Conservation (phyloP, 768 basidiomycete species). For the Grammothele lineata region DNA sequence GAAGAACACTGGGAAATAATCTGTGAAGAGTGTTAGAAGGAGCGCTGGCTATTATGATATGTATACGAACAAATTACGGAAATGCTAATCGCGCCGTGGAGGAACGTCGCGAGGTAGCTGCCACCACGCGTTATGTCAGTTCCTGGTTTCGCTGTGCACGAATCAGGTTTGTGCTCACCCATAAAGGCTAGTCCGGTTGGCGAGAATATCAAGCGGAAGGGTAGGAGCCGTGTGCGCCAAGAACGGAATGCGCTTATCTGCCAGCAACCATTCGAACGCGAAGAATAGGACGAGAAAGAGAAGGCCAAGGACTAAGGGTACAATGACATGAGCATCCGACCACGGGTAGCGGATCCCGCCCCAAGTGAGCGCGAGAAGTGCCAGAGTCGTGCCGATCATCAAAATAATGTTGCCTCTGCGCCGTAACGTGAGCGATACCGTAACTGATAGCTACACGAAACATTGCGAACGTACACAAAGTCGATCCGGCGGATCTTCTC, state of each 20-base stretch:
- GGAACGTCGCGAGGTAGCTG: conserved; percentile 4
- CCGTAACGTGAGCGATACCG: too few relatives aligned
- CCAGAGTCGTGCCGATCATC: conserved; percentile 13
- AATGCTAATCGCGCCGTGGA: not conserved
- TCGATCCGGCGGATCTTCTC: conserved; percentile 23
- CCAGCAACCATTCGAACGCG: conserved; percentile 15
- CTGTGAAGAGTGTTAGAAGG: conserved; percentile 31
- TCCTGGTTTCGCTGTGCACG: too few relatives aligned
- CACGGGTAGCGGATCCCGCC: conserved; percentile 33
- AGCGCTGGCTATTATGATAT: too few relatives aligned
- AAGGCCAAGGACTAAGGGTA: conserved; percentile 4
- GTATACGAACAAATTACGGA: conserved; percentile 3
- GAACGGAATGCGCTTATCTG: conserved; percentile 8
- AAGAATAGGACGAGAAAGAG: conserved; percentile 21
- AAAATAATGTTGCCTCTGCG: conserved; percentile 23
- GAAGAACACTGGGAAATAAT: conserved; percentile 35
- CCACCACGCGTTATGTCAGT: not conserved
- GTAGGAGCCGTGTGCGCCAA: conserved; percentile 27
- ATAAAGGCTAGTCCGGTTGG: conserved; percentile 1
- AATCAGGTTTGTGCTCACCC: too few relatives aligned
- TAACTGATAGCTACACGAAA: too few relatives aligned
- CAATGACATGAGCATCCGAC: conserved; percentile 23
- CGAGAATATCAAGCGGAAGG: conserved; percentile 5
- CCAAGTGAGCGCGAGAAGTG: conserved; percentile 24
- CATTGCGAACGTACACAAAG: conserved; percentile 12